A percentile compares a stretch with the other conserved stretches of the same genome.
These are phyloP conservation scores for Globisporangium canariense DNA, from an alignment of 352 stramenopile genomes.

Conservation along the genomic window DNA sequence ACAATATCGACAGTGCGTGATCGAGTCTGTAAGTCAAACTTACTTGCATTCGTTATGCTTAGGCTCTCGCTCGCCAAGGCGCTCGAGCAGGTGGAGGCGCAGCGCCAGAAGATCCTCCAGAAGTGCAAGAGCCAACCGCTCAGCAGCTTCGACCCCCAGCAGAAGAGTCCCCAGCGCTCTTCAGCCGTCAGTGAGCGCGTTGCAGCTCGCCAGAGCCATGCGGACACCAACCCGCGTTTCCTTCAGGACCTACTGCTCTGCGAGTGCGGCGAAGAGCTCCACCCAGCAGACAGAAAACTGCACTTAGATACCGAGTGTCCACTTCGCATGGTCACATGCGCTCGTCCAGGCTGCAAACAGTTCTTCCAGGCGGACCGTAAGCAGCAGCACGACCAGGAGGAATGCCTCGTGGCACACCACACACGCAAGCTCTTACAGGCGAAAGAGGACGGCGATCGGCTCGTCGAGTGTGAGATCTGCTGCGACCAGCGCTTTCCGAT, in stretches of 20 bases:
- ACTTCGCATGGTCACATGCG: conserved; percentile 38
- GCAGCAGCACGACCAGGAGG: conserved; percentile 33
- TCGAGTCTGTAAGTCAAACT: neutral
- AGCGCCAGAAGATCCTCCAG: conserved; percentile 29
- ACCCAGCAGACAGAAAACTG: conserved; percentile 20
- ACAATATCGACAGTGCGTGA: neutral
- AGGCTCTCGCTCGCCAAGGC: conserved; percentile 36
- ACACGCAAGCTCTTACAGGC: conserved; percentile 38
- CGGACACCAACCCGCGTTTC: conserved; percentile 3
- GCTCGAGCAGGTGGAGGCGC: conserved; percentile 33
- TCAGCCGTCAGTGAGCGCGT: neutral
- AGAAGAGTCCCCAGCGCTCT: conserved; percentile 6
- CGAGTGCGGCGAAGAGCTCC: conserved; percentile 55
- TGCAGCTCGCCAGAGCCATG: conserved; percentile 12
- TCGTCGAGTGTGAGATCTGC: conserved; percentile 40
- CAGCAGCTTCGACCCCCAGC: conserved; percentile 4
- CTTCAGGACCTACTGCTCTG: conserved; percentile 37
- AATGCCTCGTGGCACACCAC: conserved; percentile 30
- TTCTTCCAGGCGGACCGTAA: conserved; percentile 30
- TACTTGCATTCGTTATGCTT: neutral
- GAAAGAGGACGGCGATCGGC: conserved; percentile 35
- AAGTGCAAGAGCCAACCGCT: conserved; percentile 26
- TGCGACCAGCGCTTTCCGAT: conserved; percentile 27
- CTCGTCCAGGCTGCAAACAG: conserved; percentile 36
- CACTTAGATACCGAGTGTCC: conserved; percentile 42